phyloP scores from a whole-genome alignment of 345 rosid genomes.

The Eucalyptus marginata region DNA sequence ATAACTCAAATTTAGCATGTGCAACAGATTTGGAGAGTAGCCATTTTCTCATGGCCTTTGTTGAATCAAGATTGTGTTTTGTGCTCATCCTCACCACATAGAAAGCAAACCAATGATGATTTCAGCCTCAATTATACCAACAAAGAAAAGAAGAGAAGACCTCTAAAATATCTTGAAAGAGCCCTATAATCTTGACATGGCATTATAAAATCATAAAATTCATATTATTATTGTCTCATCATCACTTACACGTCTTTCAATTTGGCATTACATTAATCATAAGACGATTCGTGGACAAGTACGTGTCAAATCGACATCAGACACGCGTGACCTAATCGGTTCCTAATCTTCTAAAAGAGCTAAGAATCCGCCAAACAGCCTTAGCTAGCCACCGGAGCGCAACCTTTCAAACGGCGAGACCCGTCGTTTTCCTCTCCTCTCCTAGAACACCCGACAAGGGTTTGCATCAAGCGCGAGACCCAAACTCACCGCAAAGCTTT shows the following conservation, averaged over 20 bases:
- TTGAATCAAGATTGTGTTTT: not conserved
- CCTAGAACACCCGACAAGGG: not conserved
- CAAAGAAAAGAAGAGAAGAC: not conserved
- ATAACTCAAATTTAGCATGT: not conserved
- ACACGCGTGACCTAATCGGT: not conserved
- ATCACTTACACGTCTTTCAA: not conserved
- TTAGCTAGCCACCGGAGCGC: not conserved
- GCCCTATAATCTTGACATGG: accelerated
- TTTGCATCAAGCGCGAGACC: not conserved
- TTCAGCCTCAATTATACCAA: not conserved
- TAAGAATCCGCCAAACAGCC: not conserved
- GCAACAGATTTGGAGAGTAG: not conserved
- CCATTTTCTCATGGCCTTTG: not conserved
- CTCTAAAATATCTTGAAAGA: not conserved
- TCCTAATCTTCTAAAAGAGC: not conserved
- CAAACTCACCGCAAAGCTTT: not conserved
- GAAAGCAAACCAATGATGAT: not conserved
- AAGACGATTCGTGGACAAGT: not conserved
- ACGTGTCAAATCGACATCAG: not conserved
- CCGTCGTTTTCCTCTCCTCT: not conserved
- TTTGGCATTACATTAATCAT: not conserved
- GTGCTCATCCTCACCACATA: not conserved
- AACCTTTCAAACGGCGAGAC: not conserved
- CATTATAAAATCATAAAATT: not conserved
- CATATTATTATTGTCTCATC: not conserved